phyloP scores from a whole-genome alignment of 225 moss, liverwort and hornwort species.

The Bryoerythrophyllum caledonicum region DNA sequence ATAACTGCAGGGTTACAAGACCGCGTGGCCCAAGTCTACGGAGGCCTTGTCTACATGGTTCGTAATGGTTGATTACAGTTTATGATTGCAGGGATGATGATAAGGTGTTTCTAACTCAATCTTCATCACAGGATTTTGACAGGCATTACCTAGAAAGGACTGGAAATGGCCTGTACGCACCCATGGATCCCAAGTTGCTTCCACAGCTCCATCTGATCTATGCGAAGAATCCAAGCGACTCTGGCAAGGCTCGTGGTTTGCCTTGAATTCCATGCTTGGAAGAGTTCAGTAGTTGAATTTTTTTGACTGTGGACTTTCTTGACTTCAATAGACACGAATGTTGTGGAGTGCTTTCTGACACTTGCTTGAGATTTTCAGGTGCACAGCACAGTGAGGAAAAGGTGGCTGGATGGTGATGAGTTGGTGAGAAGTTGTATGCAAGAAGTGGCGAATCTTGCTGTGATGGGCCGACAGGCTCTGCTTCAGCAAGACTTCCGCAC shows the following conservation, averaged over 20 bases:
- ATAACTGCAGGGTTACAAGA: constrained; percentile 99
- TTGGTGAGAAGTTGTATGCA: constrained; percentile 55
- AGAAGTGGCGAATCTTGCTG: constrained; percentile 76
- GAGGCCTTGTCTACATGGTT: constrained; percentile 97
- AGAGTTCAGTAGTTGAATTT: neutral
- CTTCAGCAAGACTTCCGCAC: constrained; percentile 50
- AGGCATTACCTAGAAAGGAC: constrained; percentile 53
- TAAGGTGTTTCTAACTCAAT: constrained; percentile 9
- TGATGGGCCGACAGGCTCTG: constrained; percentile 68
- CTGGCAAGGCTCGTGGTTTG: constrained; percentile 83
- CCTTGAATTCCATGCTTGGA: constrained; percentile 24
- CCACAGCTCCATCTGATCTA: constrained; percentile 83
- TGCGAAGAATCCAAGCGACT: constrained; percentile 87
- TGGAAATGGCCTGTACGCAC: constrained; percentile 75
- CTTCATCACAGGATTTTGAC: constrained; percentile 72
- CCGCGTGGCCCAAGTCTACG: constrained; percentile 93
- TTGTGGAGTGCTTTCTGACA: constrained; percentile 11
- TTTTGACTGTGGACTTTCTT: neutral
- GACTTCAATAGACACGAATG: neutral
- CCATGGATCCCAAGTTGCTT: constrained; percentile 72
- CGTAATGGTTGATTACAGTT: constrained; percentile 7
- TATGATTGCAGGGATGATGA: constrained; percentile 1
- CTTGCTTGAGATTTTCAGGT: constrained; percentile 44
- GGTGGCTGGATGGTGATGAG: constrained; percentile 87
- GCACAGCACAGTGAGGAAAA: constrained; percentile 82